Evolutionary conservation across 345 rosid genomes (phyloP).

Genomic region (Passiflora organensis): DNA sequence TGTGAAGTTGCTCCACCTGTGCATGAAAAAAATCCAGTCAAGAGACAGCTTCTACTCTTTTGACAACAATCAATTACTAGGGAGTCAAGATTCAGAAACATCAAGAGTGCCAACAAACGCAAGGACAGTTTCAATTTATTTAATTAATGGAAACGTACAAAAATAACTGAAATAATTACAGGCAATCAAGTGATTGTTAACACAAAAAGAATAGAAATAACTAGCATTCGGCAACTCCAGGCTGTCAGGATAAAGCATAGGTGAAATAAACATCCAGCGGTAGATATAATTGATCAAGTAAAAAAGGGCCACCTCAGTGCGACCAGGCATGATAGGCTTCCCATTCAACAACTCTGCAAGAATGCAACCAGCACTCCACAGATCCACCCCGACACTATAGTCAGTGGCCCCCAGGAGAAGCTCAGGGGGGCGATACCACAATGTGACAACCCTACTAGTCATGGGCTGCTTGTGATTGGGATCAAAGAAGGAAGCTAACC

Average conservation of each 20-base stretch:
- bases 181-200: too few species aligned
- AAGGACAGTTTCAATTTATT: too few species aligned
- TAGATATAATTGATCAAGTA: too few species aligned
- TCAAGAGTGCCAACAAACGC: too few species aligned
- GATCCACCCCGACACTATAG: constrained; percentile 31
- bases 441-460: constrained; percentile 32
- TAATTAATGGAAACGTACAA: too few species aligned
- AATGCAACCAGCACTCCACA: constrained; percentile 39
- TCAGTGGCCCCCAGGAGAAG: constrained; percentile 31
- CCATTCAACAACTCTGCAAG: constrained; percentile 30
- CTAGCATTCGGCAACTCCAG: neutral
- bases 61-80: too few species aligned
- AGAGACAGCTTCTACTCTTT: neutral
- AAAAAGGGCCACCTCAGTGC: constrained; percentile 20
- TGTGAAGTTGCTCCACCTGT: constrained; percentile 77
- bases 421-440: constrained; percentile 34
- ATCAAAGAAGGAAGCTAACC: constrained; percentile 30
- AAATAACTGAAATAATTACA: too few species aligned
- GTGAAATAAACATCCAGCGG: constrained; percentile 2
- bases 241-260: neutral
- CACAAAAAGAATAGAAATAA: too few species aligned
- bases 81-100: too few species aligned
- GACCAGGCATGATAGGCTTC: constrained; percentile 35
- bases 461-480: constrained; percentile 33
- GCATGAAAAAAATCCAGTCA: constrained; percentile 4